Evolutionary conservation across 2,329 filamentous ascomycete genomes (phyloP).

Genomic region (Penicillium decumbens): DNA sequence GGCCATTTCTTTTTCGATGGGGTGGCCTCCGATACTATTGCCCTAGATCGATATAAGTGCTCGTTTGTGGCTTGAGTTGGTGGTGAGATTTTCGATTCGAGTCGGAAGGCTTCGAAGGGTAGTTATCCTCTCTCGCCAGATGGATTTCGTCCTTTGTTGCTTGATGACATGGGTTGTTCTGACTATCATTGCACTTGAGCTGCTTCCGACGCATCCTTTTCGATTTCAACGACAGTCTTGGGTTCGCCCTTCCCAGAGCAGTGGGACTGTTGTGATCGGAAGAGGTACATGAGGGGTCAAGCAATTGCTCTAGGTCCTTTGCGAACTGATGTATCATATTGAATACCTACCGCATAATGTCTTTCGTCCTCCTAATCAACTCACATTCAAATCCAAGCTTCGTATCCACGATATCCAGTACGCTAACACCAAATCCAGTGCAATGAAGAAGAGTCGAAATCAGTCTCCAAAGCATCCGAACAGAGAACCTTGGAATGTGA

Average conservation of each 20-base stretch:
- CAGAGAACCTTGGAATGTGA: conserved; percentile 28
- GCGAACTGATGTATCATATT: neutral
- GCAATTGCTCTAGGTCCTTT: neutral
- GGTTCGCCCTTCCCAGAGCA: conserved; percentile 17
- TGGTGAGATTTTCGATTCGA: conserved; percentile 1
- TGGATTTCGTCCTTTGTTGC: conserved; percentile 33
- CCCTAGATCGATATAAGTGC: conserved; percentile 46
- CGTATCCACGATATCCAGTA: conserved; percentile 11
- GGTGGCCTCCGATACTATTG: conserved; percentile 56
- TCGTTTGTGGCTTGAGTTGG: neutral
- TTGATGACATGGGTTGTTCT: conserved; percentile 9
- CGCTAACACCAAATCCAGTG: conserved; percentile 11
- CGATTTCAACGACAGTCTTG: conserved; percentile 12
- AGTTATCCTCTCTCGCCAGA: conserved; percentile 36
- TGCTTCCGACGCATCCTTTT: conserved; percentile 10
- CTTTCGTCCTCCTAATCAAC: neutral
- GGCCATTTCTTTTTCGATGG: conserved; percentile 45
- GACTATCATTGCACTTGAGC: neutral
- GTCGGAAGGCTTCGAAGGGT: conserved; percentile 3
- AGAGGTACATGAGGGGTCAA: conserved; percentile 33
- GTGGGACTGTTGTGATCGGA: conserved; percentile 33
- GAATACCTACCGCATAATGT: too few relatives aligned
- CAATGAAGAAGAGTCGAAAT: conserved; percentile 31
- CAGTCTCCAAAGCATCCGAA: conserved; percentile 28
- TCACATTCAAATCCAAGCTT: neutral